A percentile compares a stretch with the other conserved stretches of the same genome.
These are phyloP conservation scores for Nothopassalora personata DNA, from an alignment of 2,329 filamentous ascomycete species.

Conservation along the genomic window DNA sequence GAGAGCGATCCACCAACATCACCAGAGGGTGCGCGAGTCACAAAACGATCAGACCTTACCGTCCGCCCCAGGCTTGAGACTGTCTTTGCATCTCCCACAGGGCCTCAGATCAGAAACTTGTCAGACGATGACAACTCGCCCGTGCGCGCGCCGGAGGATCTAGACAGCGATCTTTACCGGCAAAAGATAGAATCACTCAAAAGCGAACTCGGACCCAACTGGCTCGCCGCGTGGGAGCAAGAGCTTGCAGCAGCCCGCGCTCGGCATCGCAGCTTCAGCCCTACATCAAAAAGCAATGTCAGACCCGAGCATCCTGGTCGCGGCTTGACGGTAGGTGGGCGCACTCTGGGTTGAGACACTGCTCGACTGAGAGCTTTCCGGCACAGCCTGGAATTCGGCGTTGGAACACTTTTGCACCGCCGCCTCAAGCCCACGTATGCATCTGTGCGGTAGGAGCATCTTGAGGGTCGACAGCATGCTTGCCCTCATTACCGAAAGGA, in stretches of 20 bases:
- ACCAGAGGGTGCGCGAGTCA: conserved; percentile 23
- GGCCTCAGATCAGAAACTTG: conserved; percentile 24
- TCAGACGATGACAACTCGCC: conserved; percentile 30
- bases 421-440: background rate
- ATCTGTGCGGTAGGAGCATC: background rate
- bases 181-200: conserved; percentile 83
- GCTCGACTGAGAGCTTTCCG: background rate
- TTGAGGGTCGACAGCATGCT: background rate
- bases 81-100: conserved; percentile 24
- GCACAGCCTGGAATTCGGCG: background rate
- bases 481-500: background rate
- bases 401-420: background rate
- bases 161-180: conserved; percentile 53
- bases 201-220: conserved; percentile 78
- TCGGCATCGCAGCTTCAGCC: conserved; percentile 24
- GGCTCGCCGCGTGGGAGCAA: conserved; percentile 80
- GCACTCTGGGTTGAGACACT: conserved; percentile 29
- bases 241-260: conserved; percentile 48
- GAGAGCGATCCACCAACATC: conserved; percentile 26
- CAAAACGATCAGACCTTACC: conserved; percentile 9
- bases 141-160: conserved; percentile 24
- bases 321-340: conserved; percentile 26
- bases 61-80: conserved; percentile 27
- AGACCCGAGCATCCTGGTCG: conserved; percentile 22
- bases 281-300: conserved; percentile 22